phyloP scores from a whole-genome alignment of 768 basidiomycete species.

The Pleurotus citrinopileatus region DNA sequence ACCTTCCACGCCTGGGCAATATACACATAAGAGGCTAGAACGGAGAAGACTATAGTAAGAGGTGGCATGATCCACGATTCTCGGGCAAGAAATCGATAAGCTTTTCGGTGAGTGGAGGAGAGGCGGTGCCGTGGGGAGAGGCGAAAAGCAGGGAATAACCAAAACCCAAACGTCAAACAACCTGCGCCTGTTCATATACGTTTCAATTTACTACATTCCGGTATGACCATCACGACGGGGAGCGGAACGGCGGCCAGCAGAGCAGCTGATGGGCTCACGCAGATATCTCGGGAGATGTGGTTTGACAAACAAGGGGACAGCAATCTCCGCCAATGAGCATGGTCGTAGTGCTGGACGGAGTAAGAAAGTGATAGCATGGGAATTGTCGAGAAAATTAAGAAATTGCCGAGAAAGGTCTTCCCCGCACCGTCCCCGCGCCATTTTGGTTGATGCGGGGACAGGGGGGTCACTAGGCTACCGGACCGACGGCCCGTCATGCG shows the following conservation, averaged over 20 bases:
- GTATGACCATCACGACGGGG: background rate
- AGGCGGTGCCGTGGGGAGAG: background rate
- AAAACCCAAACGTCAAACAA: background rate
- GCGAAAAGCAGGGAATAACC: background rate
- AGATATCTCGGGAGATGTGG: too few relatives aligned
- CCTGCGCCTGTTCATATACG: background rate
- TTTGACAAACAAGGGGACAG: too few relatives aligned
- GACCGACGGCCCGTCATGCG: background rate
- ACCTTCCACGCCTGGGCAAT: slow-evolving; percentile 40
- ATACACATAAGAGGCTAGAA: slow-evolving; percentile 22
- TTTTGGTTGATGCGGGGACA: background rate
- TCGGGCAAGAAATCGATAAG: background rate
- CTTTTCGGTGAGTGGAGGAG: background rate
- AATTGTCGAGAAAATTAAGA: background rate
- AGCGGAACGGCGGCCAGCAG: background rate
- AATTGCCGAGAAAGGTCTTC: background rate
- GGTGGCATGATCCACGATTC: background rate
- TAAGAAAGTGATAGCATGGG: background rate
- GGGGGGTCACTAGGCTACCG: background rate
- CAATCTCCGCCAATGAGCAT: background rate
- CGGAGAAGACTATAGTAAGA: background rate
- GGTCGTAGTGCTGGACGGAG: background rate
- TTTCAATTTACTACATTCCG: background rate
- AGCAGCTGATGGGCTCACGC: too few relatives aligned
- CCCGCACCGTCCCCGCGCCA: slow-evolving; percentile 5